Evolutionary conservation across 2,329 filamentous ascomycete species (phyloP), one percentile per base, ranked within the genome.

Genomic region (Fusarium sp.): DNA sequence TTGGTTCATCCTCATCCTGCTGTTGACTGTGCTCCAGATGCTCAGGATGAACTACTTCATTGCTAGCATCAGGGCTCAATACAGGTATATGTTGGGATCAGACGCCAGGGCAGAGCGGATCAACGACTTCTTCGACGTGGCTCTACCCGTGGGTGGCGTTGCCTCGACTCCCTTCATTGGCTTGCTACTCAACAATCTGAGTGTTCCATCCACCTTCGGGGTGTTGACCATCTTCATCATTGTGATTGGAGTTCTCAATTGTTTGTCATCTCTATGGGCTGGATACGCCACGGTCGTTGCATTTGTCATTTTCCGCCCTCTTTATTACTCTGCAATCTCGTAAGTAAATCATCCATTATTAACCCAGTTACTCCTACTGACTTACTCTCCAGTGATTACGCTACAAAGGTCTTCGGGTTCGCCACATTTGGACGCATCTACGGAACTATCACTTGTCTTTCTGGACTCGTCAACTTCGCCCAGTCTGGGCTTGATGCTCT

Each of bases 351-450:
- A 0, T 6, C 7, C 40, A 3, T 8, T 6, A 8, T 1, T 1
- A 14, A 17, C 30, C 5, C 6, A 9, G 2, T 0, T 2, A 1
- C 4, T 1, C 2, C 2, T 59, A 17, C 52, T 66, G 10, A 74
- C 25, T 0, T 3, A 0, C 0, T 1, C 4, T 2, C 4, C 54
- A 86, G 85, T 6, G 93, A 95, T 81, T 95, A 94, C 79, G 87
- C 91, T 0, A 92, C 92, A n/a, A 95, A 95, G 79, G 92, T 95
- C 3, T 95, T 95, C 75, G 93, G 93, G 4, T 95, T 95, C 79
- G 88, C 90, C n/a, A 94, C 93, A 0, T 95, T 95, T 71, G 93
- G 93, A 12, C 93, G 93, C 69, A 92, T 95, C 15, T 95, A 95
- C 79, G 93, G 93, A 15, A 87, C 93, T 5, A 89, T 95, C 65